Evolutionary conservation across 2,329 filamentous ascomycete genomes (phyloP).

Genomic region (Alternaria conjuncta): DNA sequence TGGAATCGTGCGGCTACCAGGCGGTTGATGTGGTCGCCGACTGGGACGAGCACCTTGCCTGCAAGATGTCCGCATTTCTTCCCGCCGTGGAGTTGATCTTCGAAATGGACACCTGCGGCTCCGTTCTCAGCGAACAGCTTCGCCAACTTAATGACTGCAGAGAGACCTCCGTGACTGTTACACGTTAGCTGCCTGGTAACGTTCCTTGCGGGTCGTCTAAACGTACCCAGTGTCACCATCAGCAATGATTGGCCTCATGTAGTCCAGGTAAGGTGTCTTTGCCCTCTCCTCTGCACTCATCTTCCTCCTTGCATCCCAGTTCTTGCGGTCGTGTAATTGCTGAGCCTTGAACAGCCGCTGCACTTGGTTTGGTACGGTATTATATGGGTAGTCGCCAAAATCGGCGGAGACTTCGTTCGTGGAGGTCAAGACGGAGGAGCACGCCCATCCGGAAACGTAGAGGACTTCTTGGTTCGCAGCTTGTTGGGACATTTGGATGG

Average conservation of each 20-base stretch:
- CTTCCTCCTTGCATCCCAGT: slow-evolving; percentile 85
- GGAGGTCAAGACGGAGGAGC: slow-evolving; percentile 87
- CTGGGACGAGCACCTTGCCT: slow-evolving; percentile 92
- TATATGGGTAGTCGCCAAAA: slow-evolving; percentile 98
- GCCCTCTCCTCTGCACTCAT: slow-evolving; percentile 75
- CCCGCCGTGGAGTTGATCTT: slow-evolving; percentile 95
- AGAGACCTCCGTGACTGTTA: slow-evolving; percentile 81
- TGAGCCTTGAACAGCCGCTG: slow-evolving; percentile 96
- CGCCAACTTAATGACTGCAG: slow-evolving; percentile 91
- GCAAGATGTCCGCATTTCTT: slow-evolving; percentile 98
- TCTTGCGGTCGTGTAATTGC: slow-evolving; percentile 93
- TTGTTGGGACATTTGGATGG: slow-evolving; percentile 99
- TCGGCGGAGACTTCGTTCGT: slow-evolving; percentile 98
- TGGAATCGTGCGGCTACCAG: slow-evolving; percentile 92
- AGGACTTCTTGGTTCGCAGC: slow-evolving; percentile 94
- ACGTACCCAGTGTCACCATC: slow-evolving; percentile 85
- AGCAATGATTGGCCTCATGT: slow-evolving; percentile 91
- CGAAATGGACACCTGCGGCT: slow-evolving; percentile 94
- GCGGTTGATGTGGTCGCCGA: slow-evolving; percentile 95
- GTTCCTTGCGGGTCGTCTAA: accelerated
- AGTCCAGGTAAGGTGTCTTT: slow-evolving; percentile 84
- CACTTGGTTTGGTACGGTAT: slow-evolving; percentile 97
- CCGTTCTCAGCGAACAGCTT: slow-evolving; percentile 98
- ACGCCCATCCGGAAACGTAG: slow-evolving; percentile 97
- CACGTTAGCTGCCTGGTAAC: slow-evolving; percentile 18